phyloP scores from a whole-genome alignment of 176 grass and related monocot species.

The Microstegium vimineum region DNA sequence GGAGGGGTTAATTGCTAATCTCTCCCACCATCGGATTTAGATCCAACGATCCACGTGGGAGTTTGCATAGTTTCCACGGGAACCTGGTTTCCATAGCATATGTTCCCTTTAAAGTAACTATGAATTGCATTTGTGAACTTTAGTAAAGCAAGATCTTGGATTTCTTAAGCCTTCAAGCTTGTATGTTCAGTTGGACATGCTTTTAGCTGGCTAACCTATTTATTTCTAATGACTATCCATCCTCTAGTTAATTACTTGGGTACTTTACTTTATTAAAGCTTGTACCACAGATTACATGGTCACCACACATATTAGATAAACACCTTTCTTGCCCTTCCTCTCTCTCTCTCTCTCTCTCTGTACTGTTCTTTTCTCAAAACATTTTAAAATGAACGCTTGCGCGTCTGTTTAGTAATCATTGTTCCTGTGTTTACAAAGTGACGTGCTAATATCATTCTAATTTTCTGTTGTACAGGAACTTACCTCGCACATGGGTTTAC shows the following conservation, averaged over 20 bases:
- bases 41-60: too few relatives aligned
- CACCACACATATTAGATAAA: background rate
- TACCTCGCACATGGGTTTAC: conserved; percentile 69
- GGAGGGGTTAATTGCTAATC: too few relatives aligned
- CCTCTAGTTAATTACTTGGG: background rate
- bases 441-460: conserved; percentile 1
- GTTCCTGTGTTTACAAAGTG: background rate
- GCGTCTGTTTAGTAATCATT: background rate
- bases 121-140: background rate
- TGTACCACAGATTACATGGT: background rate
- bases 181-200: background rate
- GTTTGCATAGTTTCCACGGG: too few relatives aligned
- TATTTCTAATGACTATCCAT: background rate
- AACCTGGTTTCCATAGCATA: too few relatives aligned
- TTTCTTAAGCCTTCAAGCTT: background rate
- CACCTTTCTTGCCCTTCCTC: background rate
- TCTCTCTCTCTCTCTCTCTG: background rate
- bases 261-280: background rate
- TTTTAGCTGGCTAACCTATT: background rate
- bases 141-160: background rate
- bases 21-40: too few relatives aligned
- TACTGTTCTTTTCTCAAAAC: background rate
- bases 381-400: background rate
- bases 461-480: conserved; percentile 60
- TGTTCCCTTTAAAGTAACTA: background rate